Conservation (phyloP, 129 eudicot genomes). For the Centrapalus pauciflorus region DNA sequence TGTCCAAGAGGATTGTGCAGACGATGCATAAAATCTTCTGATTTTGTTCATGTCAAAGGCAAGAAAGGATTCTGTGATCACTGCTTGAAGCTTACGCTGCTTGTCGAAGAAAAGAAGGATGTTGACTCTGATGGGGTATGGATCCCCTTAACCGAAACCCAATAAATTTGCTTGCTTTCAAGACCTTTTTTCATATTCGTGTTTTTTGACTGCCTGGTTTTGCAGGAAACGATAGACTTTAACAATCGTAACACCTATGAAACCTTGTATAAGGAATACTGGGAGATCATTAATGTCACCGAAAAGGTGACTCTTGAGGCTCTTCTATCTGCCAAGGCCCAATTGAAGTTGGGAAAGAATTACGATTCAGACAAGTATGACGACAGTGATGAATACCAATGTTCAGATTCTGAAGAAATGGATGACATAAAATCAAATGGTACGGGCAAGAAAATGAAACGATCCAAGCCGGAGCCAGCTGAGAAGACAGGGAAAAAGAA, state of each 20-base stretch:
- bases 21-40: slow-evolving; percentile 37
- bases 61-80: slow-evolving; percentile 58
- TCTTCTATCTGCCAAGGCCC: slow-evolving; percentile 36
- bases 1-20: slow-evolving; percentile 66
- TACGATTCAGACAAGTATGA: slow-evolving; percentile 35
- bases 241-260: slow-evolving; percentile 55
- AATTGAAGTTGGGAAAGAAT: slow-evolving; percentile 29
- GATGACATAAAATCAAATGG: slow-evolving; percentile 18
- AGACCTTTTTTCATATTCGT: not conserved
- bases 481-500: slow-evolving; percentile 14
- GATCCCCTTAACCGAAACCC: too few species aligned
- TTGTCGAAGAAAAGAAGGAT: slow-evolving; percentile 58
- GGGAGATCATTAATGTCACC: slow-evolving; percentile 48
- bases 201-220: not conserved
- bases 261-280: slow-evolving; percentile 75
- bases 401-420: slow-evolving; percentile 26
- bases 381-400: slow-evolving; percentile 30
- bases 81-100: slow-evolving; percentile 70
- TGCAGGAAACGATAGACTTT: slow-evolving; percentile 70
- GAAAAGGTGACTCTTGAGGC: slow-evolving; percentile 46
- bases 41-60: slow-evolving; percentile 55
- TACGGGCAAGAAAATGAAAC: slow-evolving; percentile 24
- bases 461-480: slow-evolving; percentile 18
- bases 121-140: slow-evolving; percentile 87
- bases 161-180: not conserved